Base-by-base conservation (phyloP, 106 monocot species). In the Acanthochlamys bracteata region DNA sequence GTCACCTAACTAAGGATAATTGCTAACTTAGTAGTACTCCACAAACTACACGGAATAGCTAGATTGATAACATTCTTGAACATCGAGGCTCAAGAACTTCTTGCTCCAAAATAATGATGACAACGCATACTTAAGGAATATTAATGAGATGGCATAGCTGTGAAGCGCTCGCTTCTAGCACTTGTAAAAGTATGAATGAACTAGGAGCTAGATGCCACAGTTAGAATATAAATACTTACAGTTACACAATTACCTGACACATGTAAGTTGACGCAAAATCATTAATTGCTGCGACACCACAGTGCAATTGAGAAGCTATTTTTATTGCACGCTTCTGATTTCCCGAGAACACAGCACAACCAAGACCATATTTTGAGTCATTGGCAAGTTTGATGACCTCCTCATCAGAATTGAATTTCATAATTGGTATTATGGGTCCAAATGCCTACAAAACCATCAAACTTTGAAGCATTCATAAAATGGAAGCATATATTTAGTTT, bases 201-300 rank as follows among this genome's bases (percentile, higher is more conserved):
- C 42, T 33, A 73, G 45, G 33, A 43, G 13, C 4, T 20, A 55
- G 20, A 55, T 19, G 20, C n/a, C 14, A 24, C 33, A 3, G 6
- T 33, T 33, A 33, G 6, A 3, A 6, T 33, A 33, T 49, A 41
- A 10, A 20, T 1, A 20, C 21, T 2, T 42, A 26, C 16, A 20
- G 71, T 52, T 11, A 52, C 69, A 67, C 25, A 54, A 47, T 63
- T 84, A 99, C 98, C 98, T 99, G 98, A 57, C 98, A 99, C 98
- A 92, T 99, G 71, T 99, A 99, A 71, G 61, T 77, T 53, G 98
- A 92, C 64, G 98, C 98, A 82, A 99, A 99, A 69, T 99, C 98
- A 76, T 92, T 92, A 51, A 99, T 84, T 51, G 98, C 92, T 19
- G 88, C 92, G 64, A 99, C 75, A 51, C 92, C 98, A 77, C 92